Evolutionary conservation across 306 rosid genomes (phyloP), one percentile per base, ranked within the genome.

Genomic region (Sicyos baderoa): DNA sequence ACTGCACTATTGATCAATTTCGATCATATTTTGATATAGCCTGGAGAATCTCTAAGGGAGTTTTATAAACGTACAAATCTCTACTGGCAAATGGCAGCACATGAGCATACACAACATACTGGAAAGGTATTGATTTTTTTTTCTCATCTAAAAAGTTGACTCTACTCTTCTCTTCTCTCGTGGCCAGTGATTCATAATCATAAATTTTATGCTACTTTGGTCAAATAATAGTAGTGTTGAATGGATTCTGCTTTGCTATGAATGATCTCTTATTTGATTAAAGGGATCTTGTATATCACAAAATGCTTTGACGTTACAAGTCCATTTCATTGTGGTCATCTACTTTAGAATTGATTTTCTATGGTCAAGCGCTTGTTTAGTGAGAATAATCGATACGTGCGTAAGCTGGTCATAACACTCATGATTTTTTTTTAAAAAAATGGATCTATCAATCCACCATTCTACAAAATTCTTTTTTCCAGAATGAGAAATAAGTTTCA

Each of bases 11-110:
- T 82, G 76, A 72, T 80, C 18, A 52, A 75, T 75, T 40, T 59
- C 77, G 40, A 23, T 25, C 56, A 25, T 83, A 58, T 78, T 63
- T 77, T 52, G 14, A 54, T 65, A 78, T 57, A 93, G 98, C 89
- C 90, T 16, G 98, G 94, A 68, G 98, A 93, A 79, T 72, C 91
- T 44, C 77, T 93, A 83, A 84, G 82, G 82, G 97, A 93, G 76
- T 93, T 93, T 85, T 93, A 89, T 74, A 85, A 22, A 56, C 97
- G 96, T 79, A 93, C 99, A 67, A 88, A 88, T 82, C 11, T 93
- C 80, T 93, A 93, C 86, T 93, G 99, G 99, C 97, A 93, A 85
- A 93, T 93, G 99, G 99, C 99, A n/a, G 97, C 99, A 68, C 97
- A 93, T 22, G 99, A 93, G 68, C 97, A 93, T 74, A 93, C 97